These are phyloP conservation scores for Grosmannia clavigera DNA, from an alignment of 2,329 filamentous ascomycete species.

Conservation along the genomic window DNA sequence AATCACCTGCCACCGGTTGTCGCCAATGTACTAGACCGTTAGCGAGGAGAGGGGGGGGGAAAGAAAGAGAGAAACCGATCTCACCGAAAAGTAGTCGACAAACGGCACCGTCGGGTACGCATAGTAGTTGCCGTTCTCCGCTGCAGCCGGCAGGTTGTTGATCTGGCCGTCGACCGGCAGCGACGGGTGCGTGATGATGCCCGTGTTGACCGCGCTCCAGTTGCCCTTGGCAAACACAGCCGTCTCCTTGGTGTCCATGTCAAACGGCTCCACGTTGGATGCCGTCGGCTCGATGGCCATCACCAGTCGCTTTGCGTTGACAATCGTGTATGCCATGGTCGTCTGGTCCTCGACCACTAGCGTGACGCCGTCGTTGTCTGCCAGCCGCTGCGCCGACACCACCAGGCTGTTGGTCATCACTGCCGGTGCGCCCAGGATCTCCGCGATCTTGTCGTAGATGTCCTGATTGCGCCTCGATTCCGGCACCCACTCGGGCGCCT, in stretches of 20 bases:
- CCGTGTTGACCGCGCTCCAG: conserved; percentile 21
- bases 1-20: conserved; percentile 17
- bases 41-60: too few species aligned
- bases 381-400: conserved; percentile 17
- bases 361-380: conserved; percentile 15
- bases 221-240: conserved; percentile 20
- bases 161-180: conserved; percentile 17
- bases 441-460: conserved; percentile 25
- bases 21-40: conserved; percentile 14
- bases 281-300: conserved; percentile 23
- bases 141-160: conserved; percentile 18
- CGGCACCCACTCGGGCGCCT: conserved; percentile 19
- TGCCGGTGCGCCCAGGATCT: conserved; percentile 20
- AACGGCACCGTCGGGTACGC: conserved; percentile 16
- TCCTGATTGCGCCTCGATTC: conserved; percentile 25
- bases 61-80: background rate
- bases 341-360: conserved; percentile 17
- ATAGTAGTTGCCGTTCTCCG: conserved; percentile 16
- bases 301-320: conserved; percentile 22
- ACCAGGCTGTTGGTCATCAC: conserved; percentile 25
- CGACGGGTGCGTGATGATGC: conserved; percentile 19
- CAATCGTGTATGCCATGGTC: conserved; percentile 14
- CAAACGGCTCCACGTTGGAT: conserved; percentile 19
- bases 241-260: conserved; percentile 19
- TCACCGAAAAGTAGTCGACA: conserved; percentile 13